A percentile compares a stretch with the other conserved stretches of the same genome.
Conservation (phyloP, 306 rosid genomes). For the Geum urbanum region DNA sequence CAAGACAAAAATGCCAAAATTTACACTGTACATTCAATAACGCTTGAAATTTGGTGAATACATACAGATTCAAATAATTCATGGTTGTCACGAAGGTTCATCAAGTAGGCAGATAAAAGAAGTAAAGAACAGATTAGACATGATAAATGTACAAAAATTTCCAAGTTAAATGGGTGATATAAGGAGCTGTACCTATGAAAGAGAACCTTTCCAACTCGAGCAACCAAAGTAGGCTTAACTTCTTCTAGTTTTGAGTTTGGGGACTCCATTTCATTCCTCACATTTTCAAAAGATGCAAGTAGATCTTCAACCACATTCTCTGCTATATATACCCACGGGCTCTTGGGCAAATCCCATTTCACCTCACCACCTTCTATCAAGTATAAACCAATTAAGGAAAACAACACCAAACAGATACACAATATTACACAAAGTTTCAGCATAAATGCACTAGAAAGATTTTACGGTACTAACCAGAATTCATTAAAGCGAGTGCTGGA, state of each 20-base stretch:
- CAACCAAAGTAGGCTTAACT: slow-evolving; percentile 30
- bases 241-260: background rate
- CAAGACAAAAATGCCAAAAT: no score
- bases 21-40: no score
- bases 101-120: background rate
- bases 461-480: slow-evolving; percentile 16
- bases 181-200: slow-evolving; percentile 33
- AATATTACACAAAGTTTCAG: background rate
- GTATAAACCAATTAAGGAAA: slow-evolving; percentile 2
- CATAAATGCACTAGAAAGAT: background rate
- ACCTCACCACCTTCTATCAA: slow-evolving; percentile 12
- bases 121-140: no score
- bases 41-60: no score
- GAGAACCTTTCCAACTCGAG: slow-evolving; percentile 45
- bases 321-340: slow-evolving; percentile 30
- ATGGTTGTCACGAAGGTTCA: background rate
- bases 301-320: slow-evolving; percentile 32
- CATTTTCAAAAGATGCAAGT: slow-evolving; percentile 21
- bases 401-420: background rate
- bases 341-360: slow-evolving; percentile 8
- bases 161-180: background rate
- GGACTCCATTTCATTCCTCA: slow-evolving; percentile 25
- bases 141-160: background rate
- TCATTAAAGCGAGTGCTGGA: slow-evolving; percentile 28
- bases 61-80: background rate